These are phyloP conservation scores for Kondoa malvinella DNA, from an alignment of 768 basidiomycete species.

Conservation along the genomic window DNA sequence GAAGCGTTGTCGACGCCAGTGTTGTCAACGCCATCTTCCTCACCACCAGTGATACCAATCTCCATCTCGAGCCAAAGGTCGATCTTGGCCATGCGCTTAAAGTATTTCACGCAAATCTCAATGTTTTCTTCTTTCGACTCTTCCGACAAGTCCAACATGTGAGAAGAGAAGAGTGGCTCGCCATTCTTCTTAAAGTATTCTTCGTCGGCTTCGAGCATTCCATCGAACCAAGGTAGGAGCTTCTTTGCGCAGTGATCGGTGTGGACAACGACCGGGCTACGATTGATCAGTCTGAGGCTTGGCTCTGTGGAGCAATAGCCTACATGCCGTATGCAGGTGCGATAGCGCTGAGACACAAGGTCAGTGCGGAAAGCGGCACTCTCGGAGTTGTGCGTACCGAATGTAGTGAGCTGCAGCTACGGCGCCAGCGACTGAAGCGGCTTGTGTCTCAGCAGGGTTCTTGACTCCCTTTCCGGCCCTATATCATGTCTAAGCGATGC, in stretches of 20 bases:
- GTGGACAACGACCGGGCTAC: conserved; percentile 87
- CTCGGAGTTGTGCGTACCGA: conserved; percentile 34
- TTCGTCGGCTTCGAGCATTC: conserved; percentile 93
- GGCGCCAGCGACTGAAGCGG: conserved; percentile 87
- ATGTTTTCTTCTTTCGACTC: conserved; percentile 72
- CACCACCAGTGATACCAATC: conserved; percentile 98
- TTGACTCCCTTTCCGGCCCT: conserved; percentile 77
- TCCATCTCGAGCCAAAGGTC: conserved; percentile 99
- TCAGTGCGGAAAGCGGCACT: neutral
- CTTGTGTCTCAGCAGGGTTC: conserved; percentile 62
- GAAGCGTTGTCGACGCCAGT: conserved; percentile 78
- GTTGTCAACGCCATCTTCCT: conserved; percentile 99
- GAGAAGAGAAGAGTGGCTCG: conserved; percentile 79
- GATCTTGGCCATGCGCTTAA: conserved; percentile 79
- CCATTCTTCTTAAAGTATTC: conserved; percentile 76
- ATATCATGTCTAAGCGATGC: neutral
- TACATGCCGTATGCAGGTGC: conserved; percentile 85
- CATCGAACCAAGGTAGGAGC: conserved; percentile 93
- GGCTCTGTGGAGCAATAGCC: conserved; percentile 31
- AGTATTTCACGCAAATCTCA: conserved; percentile 78
- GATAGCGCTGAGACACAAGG: conserved; percentile 36
- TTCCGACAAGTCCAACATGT: conserved; percentile 98
- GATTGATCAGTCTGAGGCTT: neutral
- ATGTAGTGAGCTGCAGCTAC: conserved; percentile 81
- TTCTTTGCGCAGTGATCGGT: conserved; percentile 97